Percentiles rank a stretch among this genome's conserved stretches.
Evolutionary conservation across 148 eudicot species (phyloP).

Genomic region (Polygonum maritimum): DNA sequence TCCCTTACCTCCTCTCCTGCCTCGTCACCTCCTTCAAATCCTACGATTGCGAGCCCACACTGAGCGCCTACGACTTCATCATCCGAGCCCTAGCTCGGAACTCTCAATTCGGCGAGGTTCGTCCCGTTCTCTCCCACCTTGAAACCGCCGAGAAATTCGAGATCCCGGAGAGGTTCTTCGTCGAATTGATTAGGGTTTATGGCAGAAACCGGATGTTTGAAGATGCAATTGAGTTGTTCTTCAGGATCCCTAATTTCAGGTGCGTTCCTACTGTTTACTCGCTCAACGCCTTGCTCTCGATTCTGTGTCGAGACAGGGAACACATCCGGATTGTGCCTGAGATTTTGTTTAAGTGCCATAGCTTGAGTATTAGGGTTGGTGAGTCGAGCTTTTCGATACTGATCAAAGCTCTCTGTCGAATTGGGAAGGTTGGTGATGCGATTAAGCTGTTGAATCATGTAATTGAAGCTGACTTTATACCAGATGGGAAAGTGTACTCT

Average conservation of each 20-base stretch:
- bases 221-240: slow-evolving; percentile 50
- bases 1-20: slow-evolving; percentile 27
- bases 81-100: slow-evolving; percentile 32
- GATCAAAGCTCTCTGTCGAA: slow-evolving; percentile 44
- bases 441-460: slow-evolving; percentile 31
- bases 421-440: slow-evolving; percentile 38
- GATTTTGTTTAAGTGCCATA: slow-evolving; percentile 32
- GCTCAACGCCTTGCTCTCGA: slow-evolving; percentile 37
- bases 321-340: slow-evolving; percentile 38
- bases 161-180: slow-evolving; percentile 41
- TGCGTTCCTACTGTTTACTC: slow-evolving; percentile 42
- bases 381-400: slow-evolving; percentile 37
- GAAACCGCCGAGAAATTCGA: slow-evolving; percentile 39
- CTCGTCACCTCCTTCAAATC: slow-evolving; percentile 30
- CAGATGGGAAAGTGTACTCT: slow-evolving; percentile 32
- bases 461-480: slow-evolving; percentile 31
- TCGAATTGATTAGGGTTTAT: slow-evolving; percentile 49
- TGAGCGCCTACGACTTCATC: slow-evolving; percentile 34
- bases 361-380: slow-evolving; percentile 41
- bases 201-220: slow-evolving; percentile 23
- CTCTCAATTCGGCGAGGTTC: slow-evolving; percentile 25
- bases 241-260: slow-evolving; percentile 42
- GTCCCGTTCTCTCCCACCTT: slow-evolving; percentile 27
- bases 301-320: slow-evolving; percentile 30
- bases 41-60: slow-evolving; percentile 42